A percentile compares a stretch with the other conserved stretches of the same genome.
Conservation (phyloP, 2,329 filamentous ascomycete genomes). For the Escovopsis weberi region DNA sequence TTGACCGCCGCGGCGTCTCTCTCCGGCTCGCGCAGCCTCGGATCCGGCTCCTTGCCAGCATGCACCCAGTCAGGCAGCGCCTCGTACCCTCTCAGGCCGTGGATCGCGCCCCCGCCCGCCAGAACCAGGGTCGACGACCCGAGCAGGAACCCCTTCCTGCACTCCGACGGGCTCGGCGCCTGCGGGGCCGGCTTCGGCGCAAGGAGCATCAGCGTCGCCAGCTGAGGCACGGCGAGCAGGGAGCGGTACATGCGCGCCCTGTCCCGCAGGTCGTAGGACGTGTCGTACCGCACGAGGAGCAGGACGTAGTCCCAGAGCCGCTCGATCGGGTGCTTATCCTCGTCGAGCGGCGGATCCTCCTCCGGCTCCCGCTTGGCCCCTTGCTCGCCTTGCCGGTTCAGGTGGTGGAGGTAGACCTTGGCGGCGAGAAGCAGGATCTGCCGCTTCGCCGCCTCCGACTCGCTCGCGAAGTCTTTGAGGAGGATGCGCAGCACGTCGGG, state of each 20-base stretch:
- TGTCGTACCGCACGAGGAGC: slow-evolving; percentile 79
- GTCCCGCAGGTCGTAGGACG: slow-evolving; percentile 87
- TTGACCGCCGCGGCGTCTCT: slow-evolving; percentile 14
- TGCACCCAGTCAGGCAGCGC: slow-evolving; percentile 73
- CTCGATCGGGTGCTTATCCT: slow-evolving; percentile 48
- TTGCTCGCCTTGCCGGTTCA: slow-evolving; percentile 47
- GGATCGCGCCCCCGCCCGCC: slow-evolving; percentile 57
- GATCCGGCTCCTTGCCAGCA: slow-evolving; percentile 65
- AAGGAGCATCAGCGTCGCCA: slow-evolving; percentile 79
- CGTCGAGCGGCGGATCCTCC: slow-evolving; percentile 16
- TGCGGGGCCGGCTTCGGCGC: slow-evolving; percentile 92
- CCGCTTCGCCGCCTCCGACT: slow-evolving; percentile 73
- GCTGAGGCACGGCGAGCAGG: slow-evolving; percentile 67
- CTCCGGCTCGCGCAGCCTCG: slow-evolving; percentile 51
- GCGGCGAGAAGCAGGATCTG: slow-evolving; percentile 87
- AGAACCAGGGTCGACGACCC: slow-evolving; percentile 79
- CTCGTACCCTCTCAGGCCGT: slow-evolving; percentile 67
- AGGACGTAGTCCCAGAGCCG: slow-evolving; percentile 75
- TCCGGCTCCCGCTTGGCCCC: slow-evolving; percentile 14
- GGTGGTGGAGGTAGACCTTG: slow-evolving; percentile 88
- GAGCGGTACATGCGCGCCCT: slow-evolving; percentile 78
- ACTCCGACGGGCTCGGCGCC: slow-evolving; percentile 76
- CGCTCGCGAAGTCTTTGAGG: slow-evolving; percentile 68
- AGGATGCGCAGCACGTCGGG: slow-evolving; percentile 84
- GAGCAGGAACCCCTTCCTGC: slow-evolving; percentile 59